Evolutionary conservation across 1,139 yeast genomes (phyloP), one percentile per base, ranked within the genome.

Genomic region (Protomyces lactucae-debilis): DNA sequence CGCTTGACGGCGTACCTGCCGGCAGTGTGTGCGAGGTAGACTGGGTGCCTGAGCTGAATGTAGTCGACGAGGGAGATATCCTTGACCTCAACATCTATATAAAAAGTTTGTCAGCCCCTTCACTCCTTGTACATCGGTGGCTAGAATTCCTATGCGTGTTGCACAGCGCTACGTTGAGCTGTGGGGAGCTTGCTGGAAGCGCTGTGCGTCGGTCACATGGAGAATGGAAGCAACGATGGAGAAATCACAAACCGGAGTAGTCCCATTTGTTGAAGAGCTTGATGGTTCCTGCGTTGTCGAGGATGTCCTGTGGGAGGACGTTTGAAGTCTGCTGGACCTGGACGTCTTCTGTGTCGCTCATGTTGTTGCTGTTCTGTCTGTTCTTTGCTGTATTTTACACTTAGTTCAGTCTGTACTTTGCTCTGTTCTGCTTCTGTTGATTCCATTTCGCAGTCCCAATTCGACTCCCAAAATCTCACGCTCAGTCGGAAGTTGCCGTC

Each of bases 221-320:
- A 39, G 43, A 39, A 16, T 39, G 16, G n/a, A 14, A 6, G 43
- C 43, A 12, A 14, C 43, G 43, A 39, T 14, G 43, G 16, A 39
- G 16, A 18, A 43, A 16, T 90, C 95, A 59, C 63, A 52, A 59
- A 59, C 63, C 63, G 39, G 63, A 59, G 78, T 89, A 93, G 73
- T 97, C 86, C 99, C 99, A 93, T 83, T 92, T 93, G 96, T 93
- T 93, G 95, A 93, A 93, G 78, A 93, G 87, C 83, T 91, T 93
- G 81, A 95, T 87, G 83, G 90, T 96, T 78, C 85, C 87, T 79
- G 92, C 92, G 80, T 96, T 97, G 79, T 87, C 90, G 83, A 90
- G 95, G 76, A 95, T 90, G 67, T 90, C 97, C 80, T 88, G 90
- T 82, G 99, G 98, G 79, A 93, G 91, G 76, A 67, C 60, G 39